These are phyloP conservation scores for Pleurozium schreberi DNA, from an alignment of 225 moss, liverwort and hornwort genomes.

Conservation along the genomic window DNA sequence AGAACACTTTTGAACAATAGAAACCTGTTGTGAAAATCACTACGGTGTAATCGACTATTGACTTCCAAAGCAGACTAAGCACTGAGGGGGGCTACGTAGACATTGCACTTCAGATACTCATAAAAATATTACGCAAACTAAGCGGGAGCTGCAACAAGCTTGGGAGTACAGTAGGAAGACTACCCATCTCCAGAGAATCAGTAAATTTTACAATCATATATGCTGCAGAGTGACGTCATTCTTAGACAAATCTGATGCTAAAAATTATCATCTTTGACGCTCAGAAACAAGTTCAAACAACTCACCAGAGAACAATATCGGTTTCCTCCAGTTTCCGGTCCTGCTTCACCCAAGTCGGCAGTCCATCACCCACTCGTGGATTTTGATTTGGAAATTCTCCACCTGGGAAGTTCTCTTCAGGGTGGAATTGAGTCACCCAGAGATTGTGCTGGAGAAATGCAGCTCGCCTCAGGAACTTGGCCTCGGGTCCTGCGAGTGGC, in stretches of 20 bases:
- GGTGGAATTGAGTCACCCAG: slow-evolving; percentile 69
- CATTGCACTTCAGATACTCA: neutral
- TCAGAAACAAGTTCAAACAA: neutral
- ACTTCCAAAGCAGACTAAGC: neutral
- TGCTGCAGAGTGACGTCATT: neutral
- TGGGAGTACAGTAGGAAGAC: neutral
- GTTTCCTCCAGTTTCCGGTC: slow-evolving; percentile 73
- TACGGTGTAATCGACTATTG: neutral
- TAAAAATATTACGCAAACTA: neutral
- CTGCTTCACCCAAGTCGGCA: slow-evolving; percentile 64
- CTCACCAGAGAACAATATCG: slow-evolving; percentile 69
- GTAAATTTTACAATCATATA: neutral
- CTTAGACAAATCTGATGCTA: neutral
- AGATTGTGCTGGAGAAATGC: slow-evolving; percentile 70
- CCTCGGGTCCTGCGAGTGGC: slow-evolving; percentile 68
- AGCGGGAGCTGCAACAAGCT: neutral
- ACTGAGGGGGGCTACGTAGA: neutral
- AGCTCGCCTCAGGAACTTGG: slow-evolving; percentile 70
- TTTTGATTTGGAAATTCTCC: slow-evolving; percentile 90
- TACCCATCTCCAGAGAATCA: neutral
- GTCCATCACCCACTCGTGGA: slow-evolving; percentile 69
- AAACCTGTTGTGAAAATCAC: neutral
- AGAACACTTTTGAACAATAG: neutral
- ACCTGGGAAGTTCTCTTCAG: slow-evolving; percentile 63
- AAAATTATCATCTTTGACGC: neutral